A percentile compares a stretch with the other conserved stretches of the same genome.
Evolutionary conservation across 139 green algal genomes (phyloP).

Genomic region (Chlamydomonas sp.): DNA sequence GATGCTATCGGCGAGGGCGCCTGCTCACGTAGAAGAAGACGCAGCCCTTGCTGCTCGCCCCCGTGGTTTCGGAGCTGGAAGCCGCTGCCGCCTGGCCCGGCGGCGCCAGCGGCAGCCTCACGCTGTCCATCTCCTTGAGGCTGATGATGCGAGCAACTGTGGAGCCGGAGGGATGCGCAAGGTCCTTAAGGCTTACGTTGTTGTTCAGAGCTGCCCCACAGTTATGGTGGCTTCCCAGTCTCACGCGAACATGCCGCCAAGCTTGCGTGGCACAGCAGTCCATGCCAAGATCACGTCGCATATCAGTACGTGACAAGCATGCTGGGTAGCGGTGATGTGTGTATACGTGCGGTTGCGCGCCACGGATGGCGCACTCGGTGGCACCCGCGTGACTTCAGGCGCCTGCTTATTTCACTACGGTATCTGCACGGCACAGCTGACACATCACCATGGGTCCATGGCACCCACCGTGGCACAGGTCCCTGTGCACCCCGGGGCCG

Average conservation of each 20-base stretch:
- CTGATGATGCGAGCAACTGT: constrained; percentile 15
- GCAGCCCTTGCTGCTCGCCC: not conserved
- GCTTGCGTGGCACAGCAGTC: no score
- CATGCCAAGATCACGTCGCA: no score
- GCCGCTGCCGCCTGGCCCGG: not conserved
- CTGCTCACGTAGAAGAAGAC: constrained; percentile 38
- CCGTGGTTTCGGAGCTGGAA: not conserved
- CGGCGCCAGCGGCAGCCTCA: constrained; percentile 9
- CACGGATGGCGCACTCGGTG: no score
- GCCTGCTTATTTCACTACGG: no score
- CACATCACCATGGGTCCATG: not conserved
- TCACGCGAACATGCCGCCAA: not conserved
- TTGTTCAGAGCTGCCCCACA: no score
- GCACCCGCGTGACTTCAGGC: no score
- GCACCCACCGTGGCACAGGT: constrained; percentile 48
- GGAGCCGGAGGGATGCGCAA: not conserved
- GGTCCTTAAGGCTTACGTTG: not conserved
- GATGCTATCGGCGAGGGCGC: no score
- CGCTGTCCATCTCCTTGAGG: constrained; percentile 43
- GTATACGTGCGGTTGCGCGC: no score
- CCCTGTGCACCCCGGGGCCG: constrained; percentile 46
- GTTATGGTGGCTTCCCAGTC: no score
- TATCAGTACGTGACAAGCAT: no score
- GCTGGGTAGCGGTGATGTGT: no score
- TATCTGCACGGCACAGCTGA: no score